Evolutionary conservation across 495 filamentous ascomycete species (phyloP), one percentile per base, ranked within the genome.

Genomic region (Neurospora terricola): DNA sequence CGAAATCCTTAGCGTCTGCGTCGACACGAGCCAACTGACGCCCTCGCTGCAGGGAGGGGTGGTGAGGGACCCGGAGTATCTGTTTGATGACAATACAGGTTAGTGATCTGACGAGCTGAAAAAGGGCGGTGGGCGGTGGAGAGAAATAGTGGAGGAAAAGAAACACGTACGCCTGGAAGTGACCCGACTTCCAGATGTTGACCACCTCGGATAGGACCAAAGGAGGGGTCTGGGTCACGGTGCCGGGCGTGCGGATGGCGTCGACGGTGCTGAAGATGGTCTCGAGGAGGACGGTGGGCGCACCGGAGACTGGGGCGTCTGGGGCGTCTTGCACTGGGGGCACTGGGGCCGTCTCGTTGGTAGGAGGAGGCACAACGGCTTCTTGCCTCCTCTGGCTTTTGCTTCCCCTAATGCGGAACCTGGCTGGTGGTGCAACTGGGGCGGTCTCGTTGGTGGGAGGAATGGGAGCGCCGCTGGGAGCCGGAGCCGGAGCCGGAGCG

Each of bases 1-100:
- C 69, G 87, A 83, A 48, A 92, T 76, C 42, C 75, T 73, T 16
- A 92, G 77, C 38, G 86, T 84, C 72, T 87, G 74, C 18, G 84
- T 81, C 72, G 85, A 86, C 48, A 92, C 82, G 71, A 87, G 84
- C 84, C 89, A 92, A 27, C 77, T 81, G 48, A 92, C 82, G 34
- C 84, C 85, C 80, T 92, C 89, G 34, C 83, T 83, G 82, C 90
- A 92, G 1, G 90, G 90, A 42, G 90, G 90, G 5, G 90, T 92
- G 40, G 90, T 92, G 23, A 92, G 85, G 1, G 88, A 90, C 68
- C 90, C 90, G 0, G 81, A 79, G 79, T 91, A 91, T 42, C 69
- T 75, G 45, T 62, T 62, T 16, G 23, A 34, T 27, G 54, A 27
- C 27, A 27, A 3, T 34, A 30, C 18, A 4, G 23, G 42, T 71